Base-by-base conservation (phyloP, 345 rosid genomes). In the Laguncularia racemosa region DNA sequence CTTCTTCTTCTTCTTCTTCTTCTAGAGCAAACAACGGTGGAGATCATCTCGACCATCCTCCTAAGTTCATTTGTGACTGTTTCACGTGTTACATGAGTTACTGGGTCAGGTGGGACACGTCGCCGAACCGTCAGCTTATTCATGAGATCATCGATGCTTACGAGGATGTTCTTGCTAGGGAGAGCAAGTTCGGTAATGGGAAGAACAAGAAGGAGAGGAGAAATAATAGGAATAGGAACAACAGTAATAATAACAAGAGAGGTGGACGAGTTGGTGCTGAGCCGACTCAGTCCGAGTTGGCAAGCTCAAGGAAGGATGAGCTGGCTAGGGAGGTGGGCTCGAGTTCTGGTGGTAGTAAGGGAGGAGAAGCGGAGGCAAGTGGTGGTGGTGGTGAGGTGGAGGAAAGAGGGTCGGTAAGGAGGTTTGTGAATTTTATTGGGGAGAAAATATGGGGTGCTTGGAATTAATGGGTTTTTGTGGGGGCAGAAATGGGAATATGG, bases 31-130 rank as follows among this genome's bases (percentile, higher is more conserved):
- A 11, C 20, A 19, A 54, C 60, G 18, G 33, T 16, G 1, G 15
- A 43, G 18, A 28, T 45, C 46, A 26, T 21, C 16, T 44, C 21
- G 74, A 69, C 33, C 95, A 86, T 63, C 76, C 82, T 1, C 80
- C 88, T 28, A 53, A 64, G 20, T 89, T 89, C 28, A 55, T 55
- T 77, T 89, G 97, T 18, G 82, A 81, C 71, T 86, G 97, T 38
- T 89, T 89, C 55, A 60, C 78, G 63, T 89, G 97, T 58, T 89
- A 89, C 58, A 84, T 72, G 70, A 81, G 88, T 60, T 89, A 77
- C 69, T 89, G 97, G 95, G 78, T 73, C 61, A 67, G 86, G 60
- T 89, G 97, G 97, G 97, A 86, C 64, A 58, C 77, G 14, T 89
- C 97, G 2, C 88, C 92, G 7, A 84, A 78, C 54, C 78, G 92